phyloP scores from a whole-genome alignment of 257 asterid species.

The Osmanthus fragrans region DNA sequence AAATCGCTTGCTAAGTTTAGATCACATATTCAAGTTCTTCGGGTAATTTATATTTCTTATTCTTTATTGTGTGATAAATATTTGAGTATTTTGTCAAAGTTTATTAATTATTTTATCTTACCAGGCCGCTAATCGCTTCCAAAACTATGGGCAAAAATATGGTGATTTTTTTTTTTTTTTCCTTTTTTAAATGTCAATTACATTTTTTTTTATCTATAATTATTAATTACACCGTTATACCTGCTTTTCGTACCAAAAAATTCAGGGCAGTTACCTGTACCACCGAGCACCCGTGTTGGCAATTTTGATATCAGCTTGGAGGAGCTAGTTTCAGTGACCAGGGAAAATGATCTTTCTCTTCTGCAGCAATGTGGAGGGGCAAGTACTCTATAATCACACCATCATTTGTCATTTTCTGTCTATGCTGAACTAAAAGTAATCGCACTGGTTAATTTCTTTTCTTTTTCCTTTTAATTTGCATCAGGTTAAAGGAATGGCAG shows the following conservation, averaged over 20 bases:
- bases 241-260: constrained; percentile 47
- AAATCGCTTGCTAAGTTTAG: constrained; percentile 70
- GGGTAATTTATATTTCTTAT: constrained; percentile 50
- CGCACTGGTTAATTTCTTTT: constrained; percentile 2
- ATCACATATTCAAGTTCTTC: constrained; percentile 90
- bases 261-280: constrained; percentile 37
- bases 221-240: constrained; percentile 10
- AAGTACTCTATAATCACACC: constrained; percentile 39
- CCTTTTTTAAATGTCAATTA: neutral
- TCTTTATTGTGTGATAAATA: neutral
- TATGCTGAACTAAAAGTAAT: neutral
- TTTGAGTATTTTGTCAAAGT: neutral
- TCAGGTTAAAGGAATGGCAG: constrained; percentile 71
- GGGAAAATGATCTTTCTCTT: constrained; percentile 56
- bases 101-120: constrained; percentile 33
- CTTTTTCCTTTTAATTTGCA: constrained; percentile 10
- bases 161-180: constrained; percentile 46
- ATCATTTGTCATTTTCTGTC: neutral
- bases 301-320: constrained; percentile 76
- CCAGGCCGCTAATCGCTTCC: constrained; percentile 93
- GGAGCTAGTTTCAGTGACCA: constrained; percentile 65
- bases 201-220: neutral
- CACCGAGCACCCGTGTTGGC: constrained; percentile 43
- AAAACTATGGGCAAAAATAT: constrained; percentile 59
- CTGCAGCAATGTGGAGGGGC: constrained; percentile 85